Percentiles rank a stretch among this genome's conserved stretches.
Evolutionary conservation across 768 basidiomycete species (phyloP).

Genomic region (Podaxis sp.): DNA sequence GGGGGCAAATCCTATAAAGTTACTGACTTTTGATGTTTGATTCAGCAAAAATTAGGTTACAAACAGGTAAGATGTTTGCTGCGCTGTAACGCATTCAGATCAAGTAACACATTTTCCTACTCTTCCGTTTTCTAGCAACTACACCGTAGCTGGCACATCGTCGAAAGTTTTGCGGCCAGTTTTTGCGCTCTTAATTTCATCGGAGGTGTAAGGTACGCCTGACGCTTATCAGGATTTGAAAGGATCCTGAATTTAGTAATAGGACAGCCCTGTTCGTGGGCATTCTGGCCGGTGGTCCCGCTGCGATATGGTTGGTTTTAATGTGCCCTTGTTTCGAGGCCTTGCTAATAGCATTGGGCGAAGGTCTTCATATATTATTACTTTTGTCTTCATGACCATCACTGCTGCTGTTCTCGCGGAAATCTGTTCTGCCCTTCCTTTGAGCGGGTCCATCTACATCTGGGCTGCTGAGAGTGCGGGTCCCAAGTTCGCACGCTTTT

Average conservation of each 20-base stretch:
- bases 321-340: neutral
- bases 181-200: constrained; percentile 92
- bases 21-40: constrained; percentile 48
- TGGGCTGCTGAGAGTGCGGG: constrained; percentile 96
- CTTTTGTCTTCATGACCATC: constrained; percentile 85
- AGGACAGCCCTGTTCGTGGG: constrained; percentile 83
- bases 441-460: constrained; percentile 91
- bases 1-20: constrained; percentile 34
- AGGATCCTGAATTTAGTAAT: constrained; percentile 5
- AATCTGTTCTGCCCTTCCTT: constrained; percentile 83
- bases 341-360: constrained; percentile 15
- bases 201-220: constrained; percentile 70
- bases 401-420: constrained; percentile 87
- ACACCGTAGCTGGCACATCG: constrained; percentile 79
- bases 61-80: constrained; percentile 58
- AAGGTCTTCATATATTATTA: constrained; percentile 85
- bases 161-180: constrained; percentile 86
- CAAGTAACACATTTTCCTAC: constrained; percentile 12
- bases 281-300: constrained; percentile 82
- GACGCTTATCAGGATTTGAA: neutral
- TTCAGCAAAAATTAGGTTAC: constrained; percentile 74
- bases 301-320: constrained; percentile 68
- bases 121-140: constrained; percentile 56
- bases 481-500: constrained; percentile 80
- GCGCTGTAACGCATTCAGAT: neutral